These are phyloP conservation scores for Zygnema circumcarinatum DNA, from an alignment of 139 green algal genomes.

Conservation along the genomic window DNA sequence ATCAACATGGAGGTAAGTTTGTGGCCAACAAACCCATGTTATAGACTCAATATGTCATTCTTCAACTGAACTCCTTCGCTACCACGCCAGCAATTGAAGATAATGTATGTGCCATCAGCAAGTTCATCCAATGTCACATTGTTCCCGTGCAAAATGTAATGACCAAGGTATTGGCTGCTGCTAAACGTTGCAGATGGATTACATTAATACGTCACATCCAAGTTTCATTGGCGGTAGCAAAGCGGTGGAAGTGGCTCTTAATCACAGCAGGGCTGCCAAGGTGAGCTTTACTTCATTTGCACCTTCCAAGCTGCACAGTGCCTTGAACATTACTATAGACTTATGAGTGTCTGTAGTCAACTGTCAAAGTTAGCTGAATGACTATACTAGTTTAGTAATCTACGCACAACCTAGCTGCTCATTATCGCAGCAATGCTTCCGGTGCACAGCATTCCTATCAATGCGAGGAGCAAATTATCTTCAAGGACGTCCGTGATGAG, in stretches of 20 bases:
- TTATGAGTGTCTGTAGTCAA: not conserved
- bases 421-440: too few relatives aligned
- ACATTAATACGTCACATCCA: slow-evolving; percentile 96
- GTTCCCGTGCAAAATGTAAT: too few relatives aligned
- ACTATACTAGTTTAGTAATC: too few relatives aligned
- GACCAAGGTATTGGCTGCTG: not conserved
- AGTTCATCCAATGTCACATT: too few relatives aligned
- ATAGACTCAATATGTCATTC: too few relatives aligned
- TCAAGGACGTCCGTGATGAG: not conserved
- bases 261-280: slow-evolving; percentile 24
- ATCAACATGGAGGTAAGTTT: slow-evolving; percentile 80
- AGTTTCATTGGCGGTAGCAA: slow-evolving; percentile 72
- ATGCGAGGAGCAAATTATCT: not conserved
- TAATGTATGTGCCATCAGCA: too few relatives aligned
- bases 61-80: too few relatives aligned
- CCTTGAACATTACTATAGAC: not conserved
- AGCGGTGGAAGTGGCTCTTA: slow-evolving; percentile 53
- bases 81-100: too few relatives aligned
- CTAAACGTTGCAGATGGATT: slow-evolving; percentile 70
- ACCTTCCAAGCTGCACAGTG: not conserved
- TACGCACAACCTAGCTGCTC: too few relatives aligned
- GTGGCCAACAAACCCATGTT: too few relatives aligned
- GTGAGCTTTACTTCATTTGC: not conserved
- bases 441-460: not conserved
- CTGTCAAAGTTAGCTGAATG: too few relatives aligned